Evolutionary conservation across 768 basidiomycete genomes (phyloP), one percentile per base, ranked within the genome.

Genomic region (Paxillus ammoniavirescens): DNA sequence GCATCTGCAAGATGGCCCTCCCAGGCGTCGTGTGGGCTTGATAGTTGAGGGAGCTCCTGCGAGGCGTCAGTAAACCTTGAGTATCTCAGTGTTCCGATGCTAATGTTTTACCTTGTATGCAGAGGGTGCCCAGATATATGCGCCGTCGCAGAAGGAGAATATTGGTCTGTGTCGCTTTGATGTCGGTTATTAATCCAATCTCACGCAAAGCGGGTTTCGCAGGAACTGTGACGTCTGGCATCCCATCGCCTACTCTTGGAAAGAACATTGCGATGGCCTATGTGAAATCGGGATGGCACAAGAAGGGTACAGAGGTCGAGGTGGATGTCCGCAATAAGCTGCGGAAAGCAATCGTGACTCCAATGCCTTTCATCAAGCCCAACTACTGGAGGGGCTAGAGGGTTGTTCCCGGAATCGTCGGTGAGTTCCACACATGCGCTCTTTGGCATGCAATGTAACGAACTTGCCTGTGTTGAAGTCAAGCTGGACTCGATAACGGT

Each of bases 261-360:
- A 86, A 87, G 68, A 98, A 99, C 70, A 92, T 98, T 61, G 93
- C 95, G 1, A 98, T 98, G 96, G 96, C 86, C 1, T 98, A 98
- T 63, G 80, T 98, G 44, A 67, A 76, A 57, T 80, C 75, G 18
- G 93, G 93, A 0, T 84, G 78, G 72, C 91, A 96, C 74, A 98
- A 94, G 74, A 95, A 91, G 69, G 93, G 91, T 10, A 96, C 88
- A 0, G 82, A 87, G 65, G 76, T 98, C 4, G 78, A 81, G 47
- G 86, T 98, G 14, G 89, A 95, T 55, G 89, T 98, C 36, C 80
- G 96, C 44, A 87, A 82, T 54, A 93, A 91, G 72, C 66, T 82
- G 65, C 77, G 92, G 42, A 84, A 82, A 60, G 93, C 88, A 1
- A 74, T 82, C 9, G 74, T 98, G 30, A 82, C 82, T 5, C 78